Evolutionary conservation across 1,284 basidiomycete species (phyloP).

Genomic region (Rhodotorula sp.): DNA sequence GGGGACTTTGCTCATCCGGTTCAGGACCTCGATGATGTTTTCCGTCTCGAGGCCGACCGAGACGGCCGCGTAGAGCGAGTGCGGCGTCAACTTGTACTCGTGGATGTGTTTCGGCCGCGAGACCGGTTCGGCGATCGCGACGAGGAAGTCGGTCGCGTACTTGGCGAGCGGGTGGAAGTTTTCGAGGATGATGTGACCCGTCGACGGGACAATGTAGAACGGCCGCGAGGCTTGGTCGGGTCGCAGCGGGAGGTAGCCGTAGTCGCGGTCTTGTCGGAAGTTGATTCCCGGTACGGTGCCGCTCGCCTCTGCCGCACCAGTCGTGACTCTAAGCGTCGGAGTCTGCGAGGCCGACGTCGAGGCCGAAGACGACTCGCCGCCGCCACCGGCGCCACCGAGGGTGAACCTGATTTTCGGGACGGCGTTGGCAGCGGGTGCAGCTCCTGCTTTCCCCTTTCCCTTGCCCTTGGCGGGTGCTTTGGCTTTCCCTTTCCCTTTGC

Average conservation of each 20-base stretch:
- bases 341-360: neutral
- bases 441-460: slow-evolving; percentile 4
- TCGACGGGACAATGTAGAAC: slow-evolving; percentile 81
- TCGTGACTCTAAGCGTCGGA: slow-evolving; percentile 8
- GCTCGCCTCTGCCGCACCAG: slow-evolving; percentile 3
- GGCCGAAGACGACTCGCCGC: neutral
- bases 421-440: neutral
- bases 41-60: slow-evolving; percentile 97
- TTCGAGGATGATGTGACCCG: slow-evolving; percentile 88
- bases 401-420: slow-evolving; percentile 17
- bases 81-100: slow-evolving; percentile 98
- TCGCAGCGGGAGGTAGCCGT: slow-evolving; percentile 80
- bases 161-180: slow-evolving; percentile 95
- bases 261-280: slow-evolving; percentile 56
- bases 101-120: slow-evolving; percentile 97
- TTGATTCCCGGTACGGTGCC: slow-evolving; percentile 21
- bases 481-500: neutral
- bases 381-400: slow-evolving; percentile 9
- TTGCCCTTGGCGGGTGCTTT: slow-evolving; percentile 1
- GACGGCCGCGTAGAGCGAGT: slow-evolving; percentile 96
- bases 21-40: slow-evolving; percentile 90
- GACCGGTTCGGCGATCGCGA: slow-evolving; percentile 97
- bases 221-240: slow-evolving; percentile 85
- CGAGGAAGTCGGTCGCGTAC: slow-evolving; percentile 97
- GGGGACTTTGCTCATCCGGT: slow-evolving; percentile 58